Percentiles rank a stretch among this genome's conserved stretches.
phyloP scores from a whole-genome alignment of 2,329 filamentous ascomycete species.

The Aspergillus sp. region DNA sequence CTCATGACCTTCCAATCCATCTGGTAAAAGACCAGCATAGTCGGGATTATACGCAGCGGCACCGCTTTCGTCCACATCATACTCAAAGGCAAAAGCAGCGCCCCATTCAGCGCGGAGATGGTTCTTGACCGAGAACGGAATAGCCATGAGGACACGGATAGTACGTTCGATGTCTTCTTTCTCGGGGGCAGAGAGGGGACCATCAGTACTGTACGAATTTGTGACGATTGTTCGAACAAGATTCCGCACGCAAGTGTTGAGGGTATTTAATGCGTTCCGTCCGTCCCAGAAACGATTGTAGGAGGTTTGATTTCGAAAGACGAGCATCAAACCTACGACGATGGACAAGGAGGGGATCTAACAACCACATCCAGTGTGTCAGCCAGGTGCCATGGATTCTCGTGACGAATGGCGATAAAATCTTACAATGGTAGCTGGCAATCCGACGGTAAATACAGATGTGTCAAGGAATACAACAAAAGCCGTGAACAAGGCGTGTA shows the following conservation, averaged over 20 bases:
- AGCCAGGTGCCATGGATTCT: background rate
- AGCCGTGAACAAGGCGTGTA: conserved; percentile 56
- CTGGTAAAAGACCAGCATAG: conserved; percentile 48
- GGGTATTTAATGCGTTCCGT: conserved; percentile 51
- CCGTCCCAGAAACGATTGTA: conserved; percentile 64
- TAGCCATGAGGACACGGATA: conserved; percentile 55
- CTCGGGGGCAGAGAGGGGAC: conserved; percentile 39
- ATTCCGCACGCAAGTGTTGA: conserved; percentile 57
- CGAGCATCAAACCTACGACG: conserved; percentile 63
- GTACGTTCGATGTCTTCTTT: conserved; percentile 55
- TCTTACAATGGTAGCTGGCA: conserved; percentile 55
- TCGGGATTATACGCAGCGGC: conserved; percentile 38
- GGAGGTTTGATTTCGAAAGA: conserved; percentile 61
- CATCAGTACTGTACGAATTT: conserved; percentile 35
- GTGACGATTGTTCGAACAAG: conserved; percentile 54
- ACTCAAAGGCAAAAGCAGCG: conserved; percentile 35
- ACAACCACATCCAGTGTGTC: background rate
- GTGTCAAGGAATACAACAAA: conserved; percentile 56
- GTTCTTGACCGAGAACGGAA: conserved; percentile 61
- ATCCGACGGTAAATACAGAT: conserved; percentile 47
- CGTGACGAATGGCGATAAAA: background rate
- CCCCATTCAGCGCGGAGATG: conserved; percentile 61
- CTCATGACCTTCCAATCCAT: conserved; percentile 50
- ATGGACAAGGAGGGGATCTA: conserved; percentile 59
- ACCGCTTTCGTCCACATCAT: conserved; percentile 24